phyloP scores from a whole-genome alignment of 2,329 filamentous ascomycete species.

The Zasmidium cellare region DNA sequence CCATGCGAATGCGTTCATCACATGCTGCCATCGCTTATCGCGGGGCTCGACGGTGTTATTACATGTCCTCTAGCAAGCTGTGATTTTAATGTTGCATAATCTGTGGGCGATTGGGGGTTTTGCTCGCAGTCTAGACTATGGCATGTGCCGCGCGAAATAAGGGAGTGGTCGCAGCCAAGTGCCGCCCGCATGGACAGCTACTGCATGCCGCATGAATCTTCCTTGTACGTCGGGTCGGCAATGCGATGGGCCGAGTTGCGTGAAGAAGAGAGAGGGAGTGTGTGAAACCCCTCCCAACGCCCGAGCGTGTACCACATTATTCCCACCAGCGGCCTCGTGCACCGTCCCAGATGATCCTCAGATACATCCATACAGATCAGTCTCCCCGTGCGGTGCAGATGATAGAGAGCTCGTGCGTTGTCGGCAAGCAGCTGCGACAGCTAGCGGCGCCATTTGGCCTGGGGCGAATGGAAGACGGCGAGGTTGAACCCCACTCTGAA shows the following conservation, averaged over 20 bases:
- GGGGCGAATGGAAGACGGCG: not conserved
- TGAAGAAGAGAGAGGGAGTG: not conserved
- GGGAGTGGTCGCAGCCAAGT: not conserved
- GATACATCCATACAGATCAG: too few relatives aligned
- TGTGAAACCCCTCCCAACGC: not conserved
- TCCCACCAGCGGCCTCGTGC: not conserved
- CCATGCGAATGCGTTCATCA: not conserved
- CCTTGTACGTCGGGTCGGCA: not conserved
- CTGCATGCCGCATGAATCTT: not conserved
- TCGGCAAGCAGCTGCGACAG: not conserved
- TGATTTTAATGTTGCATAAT: not conserved
- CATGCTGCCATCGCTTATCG: not conserved
- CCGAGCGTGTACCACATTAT: not conserved
- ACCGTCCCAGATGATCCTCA: not conserved
- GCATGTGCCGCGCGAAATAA: not conserved
- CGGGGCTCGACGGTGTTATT: not conserved
- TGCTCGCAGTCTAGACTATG: too few relatives aligned
- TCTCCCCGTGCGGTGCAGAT: too few relatives aligned
- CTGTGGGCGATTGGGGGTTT: too few relatives aligned
- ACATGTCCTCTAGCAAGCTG: too few relatives aligned
- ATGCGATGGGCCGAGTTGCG: not conserved
- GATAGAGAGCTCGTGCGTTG: too few relatives aligned
- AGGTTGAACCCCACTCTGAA: not conserved
- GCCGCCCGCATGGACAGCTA: not conserved
- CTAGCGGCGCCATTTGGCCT: not conserved